Percentiles rank a stretch among this genome's conserved stretches.
Evolutionary conservation across 495 filamentous ascomycete genomes (phyloP).

Genomic region (Neurospora cerealis): DNA sequence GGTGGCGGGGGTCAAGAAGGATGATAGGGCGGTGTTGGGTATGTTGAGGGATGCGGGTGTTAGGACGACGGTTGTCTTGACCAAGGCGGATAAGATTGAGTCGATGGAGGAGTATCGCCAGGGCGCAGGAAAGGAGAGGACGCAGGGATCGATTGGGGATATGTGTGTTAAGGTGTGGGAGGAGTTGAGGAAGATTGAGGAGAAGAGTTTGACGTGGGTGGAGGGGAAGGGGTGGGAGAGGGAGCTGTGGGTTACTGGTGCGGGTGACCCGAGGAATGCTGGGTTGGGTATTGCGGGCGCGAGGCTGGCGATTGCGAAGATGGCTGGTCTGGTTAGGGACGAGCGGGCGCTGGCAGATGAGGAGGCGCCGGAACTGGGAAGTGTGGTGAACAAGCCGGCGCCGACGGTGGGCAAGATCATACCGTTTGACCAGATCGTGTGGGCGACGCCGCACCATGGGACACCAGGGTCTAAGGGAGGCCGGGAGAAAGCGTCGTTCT

Average conservation of each 20-base stretch:
- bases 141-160: constrained; percentile 18
- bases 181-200: constrained; percentile 24
- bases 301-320: constrained; percentile 28
- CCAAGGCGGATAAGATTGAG: constrained; percentile 60
- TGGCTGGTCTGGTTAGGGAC: constrained; percentile 29
- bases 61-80: constrained; percentile 69
- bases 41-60: constrained; percentile 53
- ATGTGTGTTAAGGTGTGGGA: constrained; percentile 29
- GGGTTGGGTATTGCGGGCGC: constrained; percentile 23
- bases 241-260: constrained; percentile 40
- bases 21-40: constrained; percentile 55
- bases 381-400: background rate
- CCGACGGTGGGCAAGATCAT: constrained; percentile 12
- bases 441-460: background rate
- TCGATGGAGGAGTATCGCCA: background rate
- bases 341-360: constrained; percentile 1
- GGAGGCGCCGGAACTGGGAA: constrained; percentile 1
- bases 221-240: constrained; percentile 34
- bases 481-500: background rate
- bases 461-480: background rate
- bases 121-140: constrained; percentile 4
- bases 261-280: constrained; percentile 22
- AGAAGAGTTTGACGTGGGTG: constrained; percentile 13
- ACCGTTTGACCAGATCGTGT: constrained; percentile 20
- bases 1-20: constrained; percentile 66